phyloP scores from a whole-genome alignment of 768 basidiomycete genomes.

The Xanthoconium stramineum region DNA sequence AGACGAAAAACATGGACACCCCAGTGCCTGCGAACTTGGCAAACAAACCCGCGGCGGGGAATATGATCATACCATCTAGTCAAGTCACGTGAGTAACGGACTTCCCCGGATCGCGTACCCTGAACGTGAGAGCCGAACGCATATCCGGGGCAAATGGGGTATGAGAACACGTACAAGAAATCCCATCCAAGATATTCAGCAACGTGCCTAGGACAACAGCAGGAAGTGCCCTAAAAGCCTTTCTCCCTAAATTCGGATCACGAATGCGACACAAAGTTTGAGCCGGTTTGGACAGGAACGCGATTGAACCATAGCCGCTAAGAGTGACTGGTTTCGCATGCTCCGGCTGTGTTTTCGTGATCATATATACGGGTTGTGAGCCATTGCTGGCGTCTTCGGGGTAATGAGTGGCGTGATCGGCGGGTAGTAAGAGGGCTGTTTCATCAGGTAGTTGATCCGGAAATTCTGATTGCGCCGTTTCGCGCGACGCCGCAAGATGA shows the following conservation, averaged over 20 bases:
- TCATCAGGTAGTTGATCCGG: constrained; percentile 12
- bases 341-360: constrained; percentile 5
- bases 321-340: constrained; percentile 3
- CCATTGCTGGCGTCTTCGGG: constrained; percentile 1
- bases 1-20: constrained; percentile 93
- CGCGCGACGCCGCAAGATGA: not conserved
- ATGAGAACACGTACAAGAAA: constrained; percentile 64
- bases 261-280: constrained; percentile 7
- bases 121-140: constrained; percentile 2
- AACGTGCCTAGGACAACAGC: constrained; percentile 82
- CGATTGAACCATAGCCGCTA: constrained; percentile 11
- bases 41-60: constrained; percentile 82
- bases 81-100: constrained; percentile 4
- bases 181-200: constrained; percentile 89
- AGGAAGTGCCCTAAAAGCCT: constrained; percentile 53
- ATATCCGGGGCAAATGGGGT: not conserved
- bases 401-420: constrained; percentile 6
- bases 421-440: constrained; percentile 16
- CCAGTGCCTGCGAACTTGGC: constrained; percentile 79
- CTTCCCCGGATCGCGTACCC: not conserved
- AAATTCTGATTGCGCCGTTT: not conserved
- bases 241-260: constrained; percentile 18
- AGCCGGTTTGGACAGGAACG: constrained; percentile 4
- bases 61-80: constrained; percentile 92
- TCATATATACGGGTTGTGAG: not conserved